Evolutionary conservation across 352 stramenopile genomes (phyloP).

Genomic region (Globisporangium canariense): DNA sequence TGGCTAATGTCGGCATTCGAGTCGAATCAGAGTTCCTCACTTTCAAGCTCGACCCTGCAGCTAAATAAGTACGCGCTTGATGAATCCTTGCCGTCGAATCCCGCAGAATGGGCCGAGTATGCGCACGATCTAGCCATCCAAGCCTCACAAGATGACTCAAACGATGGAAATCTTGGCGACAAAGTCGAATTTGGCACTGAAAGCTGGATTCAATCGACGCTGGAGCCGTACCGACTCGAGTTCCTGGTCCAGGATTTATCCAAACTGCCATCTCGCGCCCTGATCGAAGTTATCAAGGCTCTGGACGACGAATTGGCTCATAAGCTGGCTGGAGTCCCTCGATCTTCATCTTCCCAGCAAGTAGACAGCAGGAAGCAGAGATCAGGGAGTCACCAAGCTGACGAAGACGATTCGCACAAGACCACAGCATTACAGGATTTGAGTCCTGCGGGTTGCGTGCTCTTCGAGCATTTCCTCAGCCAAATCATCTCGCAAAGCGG

Average conservation of each 20-base stretch:
- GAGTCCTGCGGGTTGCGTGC: constrained; percentile 38
- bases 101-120: constrained; percentile 39
- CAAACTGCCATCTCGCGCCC: constrained; percentile 35
- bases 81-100: constrained; percentile 25
- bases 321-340: constrained; percentile 27
- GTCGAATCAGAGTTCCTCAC: constrained; percentile 28
- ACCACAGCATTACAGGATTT: not conserved
- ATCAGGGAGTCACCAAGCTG: not conserved
- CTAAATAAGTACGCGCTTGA: constrained; percentile 11
- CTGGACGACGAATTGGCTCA: constrained; percentile 53
- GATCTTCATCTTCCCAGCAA: constrained; percentile 9
- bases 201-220: constrained; percentile 52
- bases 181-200: constrained; percentile 43
- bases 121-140: constrained; percentile 51
- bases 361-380: constrained; percentile 19
- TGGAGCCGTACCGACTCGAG: constrained; percentile 70
- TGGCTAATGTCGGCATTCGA: constrained; percentile 75
- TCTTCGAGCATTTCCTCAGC: constrained; percentile 64
- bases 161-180: constrained; percentile 13
- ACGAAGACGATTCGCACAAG: not conserved
- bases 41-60: constrained; percentile 10
- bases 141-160: not conserved
- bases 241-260: constrained; percentile 58
- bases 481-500: constrained; percentile 34
- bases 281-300: constrained; percentile 50